Evolutionary conservation across 1,284 basidiomycete species (phyloP).

Genomic region (Ceratobasidium sp.): DNA sequence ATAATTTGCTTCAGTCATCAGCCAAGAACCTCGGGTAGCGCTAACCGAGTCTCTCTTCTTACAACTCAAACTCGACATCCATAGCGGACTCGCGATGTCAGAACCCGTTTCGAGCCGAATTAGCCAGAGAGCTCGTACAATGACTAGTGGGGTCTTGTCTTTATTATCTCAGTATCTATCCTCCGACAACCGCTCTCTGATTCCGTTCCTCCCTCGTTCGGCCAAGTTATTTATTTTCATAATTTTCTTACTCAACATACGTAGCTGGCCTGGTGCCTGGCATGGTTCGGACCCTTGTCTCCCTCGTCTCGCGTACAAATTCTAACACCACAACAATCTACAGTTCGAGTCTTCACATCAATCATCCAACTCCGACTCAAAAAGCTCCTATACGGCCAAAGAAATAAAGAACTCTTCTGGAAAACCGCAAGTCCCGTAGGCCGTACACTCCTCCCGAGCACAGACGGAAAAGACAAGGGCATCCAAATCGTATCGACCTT

Average conservation of each 20-base stretch:
- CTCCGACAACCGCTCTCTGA: constrained; percentile 33
- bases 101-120: neutral
- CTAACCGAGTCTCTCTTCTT: neutral
- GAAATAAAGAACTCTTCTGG: constrained; percentile 17
- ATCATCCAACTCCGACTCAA: neutral
- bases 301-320: neutral
- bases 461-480: constrained; percentile 14
- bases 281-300: constrained; percentile 43
- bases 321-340: neutral
- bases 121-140: neutral
- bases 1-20: neutral
- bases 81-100: neutral
- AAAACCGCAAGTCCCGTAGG: constrained; percentile 21
- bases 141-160: too few relatives aligned
- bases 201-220: constrained; percentile 49
- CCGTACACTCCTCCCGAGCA: constrained; percentile 11
- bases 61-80: neutral
- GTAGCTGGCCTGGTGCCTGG: constrained; percentile 49
- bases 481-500: constrained; percentile 21
- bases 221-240: constrained; percentile 44
- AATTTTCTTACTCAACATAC: constrained; percentile 47
- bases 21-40: neutral
- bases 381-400: neutral
- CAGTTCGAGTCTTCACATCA: neutral
- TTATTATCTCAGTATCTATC: neutral